Conservation (phyloP, 2,329 filamentous ascomycete genomes). For the Juglanconis sp. region DNA sequence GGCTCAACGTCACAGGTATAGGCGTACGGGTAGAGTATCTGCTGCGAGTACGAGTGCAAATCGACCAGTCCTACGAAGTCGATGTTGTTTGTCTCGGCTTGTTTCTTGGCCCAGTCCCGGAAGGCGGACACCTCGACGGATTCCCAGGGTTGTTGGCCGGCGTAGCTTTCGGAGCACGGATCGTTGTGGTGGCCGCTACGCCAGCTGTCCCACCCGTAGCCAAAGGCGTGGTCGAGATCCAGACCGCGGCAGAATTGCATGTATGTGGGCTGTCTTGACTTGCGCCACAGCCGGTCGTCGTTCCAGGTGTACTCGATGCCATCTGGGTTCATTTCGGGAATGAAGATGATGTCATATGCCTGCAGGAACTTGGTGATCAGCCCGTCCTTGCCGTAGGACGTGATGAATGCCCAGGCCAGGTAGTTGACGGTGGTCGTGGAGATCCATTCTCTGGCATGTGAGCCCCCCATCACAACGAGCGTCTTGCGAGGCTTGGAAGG, state of each 20-base stretch:
- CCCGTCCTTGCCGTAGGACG: constrained; percentile 69
- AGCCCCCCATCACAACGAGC: constrained; percentile 76
- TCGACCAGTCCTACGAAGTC: constrained; percentile 84
- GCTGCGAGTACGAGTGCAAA: constrained; percentile 91
- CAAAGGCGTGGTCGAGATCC: constrained; percentile 84
- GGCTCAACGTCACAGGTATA: constrained; percentile 77
- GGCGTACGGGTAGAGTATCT: constrained; percentile 88
- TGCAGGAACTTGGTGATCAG: constrained; percentile 75
- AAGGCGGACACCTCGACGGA: constrained; percentile 74
- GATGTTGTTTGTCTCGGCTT: constrained; percentile 67
- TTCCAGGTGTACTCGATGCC: constrained; percentile 95
- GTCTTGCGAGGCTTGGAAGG: constrained; percentile 60
- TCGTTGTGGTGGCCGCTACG: constrained; percentile 56
- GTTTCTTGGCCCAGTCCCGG: constrained; percentile 77
- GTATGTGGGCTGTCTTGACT: constrained; percentile 81
- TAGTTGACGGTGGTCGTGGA: constrained; percentile 89
- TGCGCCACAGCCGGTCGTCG: constrained; percentile 88
- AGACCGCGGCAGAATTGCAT: constrained; percentile 81
- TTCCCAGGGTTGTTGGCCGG: constrained; percentile 79
- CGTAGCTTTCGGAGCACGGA: constrained; percentile 88
- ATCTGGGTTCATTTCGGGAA: constrained; percentile 89
- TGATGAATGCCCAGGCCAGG: constrained; percentile 83
- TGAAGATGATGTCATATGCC: constrained; percentile 81
- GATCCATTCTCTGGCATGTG: constrained; percentile 97
- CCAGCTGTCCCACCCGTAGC: constrained; percentile 76